Conservation (phyloP, 768 basidiomycete species). For the Russula foetens region DNA sequence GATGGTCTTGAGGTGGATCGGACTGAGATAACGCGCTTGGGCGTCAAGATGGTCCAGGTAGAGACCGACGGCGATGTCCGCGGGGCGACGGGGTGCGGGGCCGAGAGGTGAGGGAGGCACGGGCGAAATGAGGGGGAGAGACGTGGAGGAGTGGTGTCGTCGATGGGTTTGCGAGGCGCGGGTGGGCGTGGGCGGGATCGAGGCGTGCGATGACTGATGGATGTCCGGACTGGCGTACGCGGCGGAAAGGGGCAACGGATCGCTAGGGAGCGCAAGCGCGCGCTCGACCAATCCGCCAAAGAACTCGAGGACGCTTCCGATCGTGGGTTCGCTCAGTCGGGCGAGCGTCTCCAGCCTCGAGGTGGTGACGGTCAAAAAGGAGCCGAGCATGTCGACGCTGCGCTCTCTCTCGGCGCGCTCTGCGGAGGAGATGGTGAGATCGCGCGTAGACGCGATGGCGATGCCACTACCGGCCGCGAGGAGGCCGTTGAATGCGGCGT, state of each 20-base stretch:
- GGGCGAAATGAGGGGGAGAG: slow-evolving; percentile 36
- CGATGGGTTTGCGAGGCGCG: slow-evolving; percentile 43
- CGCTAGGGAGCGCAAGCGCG: slow-evolving; percentile 31
- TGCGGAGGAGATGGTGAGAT: slow-evolving; percentile 27
- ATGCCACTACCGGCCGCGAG: background rate
- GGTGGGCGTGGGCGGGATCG: slow-evolving; percentile 22
- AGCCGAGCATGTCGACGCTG: slow-evolving; percentile 51
- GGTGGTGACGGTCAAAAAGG: slow-evolving; percentile 46
- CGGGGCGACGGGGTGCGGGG: slow-evolving; percentile 37
- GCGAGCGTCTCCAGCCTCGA: slow-evolving; percentile 46
- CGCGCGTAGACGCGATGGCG: slow-evolving; percentile 21
- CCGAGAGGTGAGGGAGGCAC: slow-evolving; percentile 25
- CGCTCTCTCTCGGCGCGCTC: slow-evolving; percentile 51
- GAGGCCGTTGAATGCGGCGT: slow-evolving; percentile 50
- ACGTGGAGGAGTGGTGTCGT: slow-evolving; percentile 55
- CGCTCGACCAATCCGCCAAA: slow-evolving; percentile 52
- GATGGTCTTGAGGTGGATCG: slow-evolving; percentile 44
- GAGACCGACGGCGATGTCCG: slow-evolving; percentile 54
- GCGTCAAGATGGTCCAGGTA: slow-evolving; percentile 58
- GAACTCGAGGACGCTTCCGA: slow-evolving; percentile 49
- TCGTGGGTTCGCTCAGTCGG: slow-evolving; percentile 50
- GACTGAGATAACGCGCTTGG: slow-evolving; percentile 51
- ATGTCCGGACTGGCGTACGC: slow-evolving; percentile 28
- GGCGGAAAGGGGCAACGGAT: slow-evolving; percentile 16
- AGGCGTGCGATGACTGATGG: background rate